Conservation (phyloP, 2,329 filamentous ascomycete genomes). For the Stachybotrys echinatus region DNA sequence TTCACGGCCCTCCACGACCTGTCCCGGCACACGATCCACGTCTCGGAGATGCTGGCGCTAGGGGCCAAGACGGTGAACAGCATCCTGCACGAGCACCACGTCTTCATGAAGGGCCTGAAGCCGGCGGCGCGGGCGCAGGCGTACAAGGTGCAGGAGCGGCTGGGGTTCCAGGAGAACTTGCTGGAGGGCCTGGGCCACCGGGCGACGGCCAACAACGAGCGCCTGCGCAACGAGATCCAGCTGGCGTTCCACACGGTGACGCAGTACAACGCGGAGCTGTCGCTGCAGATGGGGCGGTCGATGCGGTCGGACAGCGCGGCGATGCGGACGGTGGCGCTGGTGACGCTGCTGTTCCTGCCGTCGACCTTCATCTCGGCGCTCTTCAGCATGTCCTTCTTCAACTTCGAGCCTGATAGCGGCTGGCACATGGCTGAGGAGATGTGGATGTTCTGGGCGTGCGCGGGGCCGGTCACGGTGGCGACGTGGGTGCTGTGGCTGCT, state of each 20-base stretch:
- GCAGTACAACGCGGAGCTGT: slow-evolving; percentile 31
- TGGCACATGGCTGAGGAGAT: slow-evolving; percentile 25
- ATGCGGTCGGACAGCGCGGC: slow-evolving; percentile 40
- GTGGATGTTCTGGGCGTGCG: slow-evolving; percentile 30
- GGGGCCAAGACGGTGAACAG: slow-evolving; percentile 21
- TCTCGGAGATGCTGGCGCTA: slow-evolving; percentile 35
- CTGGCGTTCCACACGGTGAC: slow-evolving; percentile 41
- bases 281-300: slow-evolving; percentile 32
- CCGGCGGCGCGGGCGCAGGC: neutral
- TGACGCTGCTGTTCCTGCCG: slow-evolving; percentile 44
- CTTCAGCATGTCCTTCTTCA: slow-evolving; percentile 41
- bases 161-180: slow-evolving; percentile 26
- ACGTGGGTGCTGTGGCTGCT: slow-evolving; percentile 21
- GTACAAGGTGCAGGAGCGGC: slow-evolving; percentile 19
- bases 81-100: slow-evolving; percentile 25
- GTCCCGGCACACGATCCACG: slow-evolving; percentile 37
- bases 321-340: slow-evolving; percentile 45
- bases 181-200: slow-evolving; percentile 28
- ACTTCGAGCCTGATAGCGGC: slow-evolving; percentile 14
- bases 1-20: slow-evolving; percentile 34
- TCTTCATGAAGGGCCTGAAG: slow-evolving; percentile 6
- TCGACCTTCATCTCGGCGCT: slow-evolving; percentile 45
- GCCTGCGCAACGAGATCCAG: slow-evolving; percentile 52
- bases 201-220: slow-evolving; percentile 30
- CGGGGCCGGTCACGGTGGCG: slow-evolving; percentile 18